Percentiles rank a stretch among this genome's conserved stretches.
Evolutionary conservation across 2,329 filamentous ascomycete species (phyloP).

Genomic region (Pezicula neosporulosa): DNA sequence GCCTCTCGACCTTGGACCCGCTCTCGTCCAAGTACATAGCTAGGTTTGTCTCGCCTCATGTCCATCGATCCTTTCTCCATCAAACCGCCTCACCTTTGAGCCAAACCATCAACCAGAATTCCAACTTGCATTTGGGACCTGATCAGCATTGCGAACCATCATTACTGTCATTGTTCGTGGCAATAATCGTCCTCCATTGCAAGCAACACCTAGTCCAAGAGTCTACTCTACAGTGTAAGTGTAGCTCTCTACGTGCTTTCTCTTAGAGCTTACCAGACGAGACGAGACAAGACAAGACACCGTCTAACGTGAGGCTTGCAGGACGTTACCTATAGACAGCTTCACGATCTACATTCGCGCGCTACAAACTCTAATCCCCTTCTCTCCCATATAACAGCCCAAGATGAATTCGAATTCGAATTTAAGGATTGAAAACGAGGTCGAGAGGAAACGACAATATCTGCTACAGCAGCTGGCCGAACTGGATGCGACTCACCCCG

Average conservation of each 20-base stretch:
- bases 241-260: background rate
- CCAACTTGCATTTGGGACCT: background rate
- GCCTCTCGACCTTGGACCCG: background rate
- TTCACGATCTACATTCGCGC: background rate
- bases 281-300: background rate
- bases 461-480: slow-evolving; percentile 22
- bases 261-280: no score
- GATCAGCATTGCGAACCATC: background rate
- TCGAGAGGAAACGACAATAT: slow-evolving; percentile 13
- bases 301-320: background rate
- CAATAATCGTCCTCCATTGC: background rate
- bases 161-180: background rate
- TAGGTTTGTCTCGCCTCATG: slow-evolving; percentile 1
- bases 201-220: background rate
- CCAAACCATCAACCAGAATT: background rate
- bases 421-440: slow-evolving; percentile 3
- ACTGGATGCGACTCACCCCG: slow-evolving; percentile 21
- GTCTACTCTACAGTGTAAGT: background rate
- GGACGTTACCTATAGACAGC: background rate
- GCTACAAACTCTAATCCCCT: background rate
- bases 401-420: background rate
- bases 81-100: background rate
- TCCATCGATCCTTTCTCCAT: slow-evolving; percentile 2
- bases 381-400: background rate
- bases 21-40: slow-evolving; percentile 1